phyloP scores from a whole-genome alignment of 805 yeast species.

The Yarrowia yakushimensis region DNA sequence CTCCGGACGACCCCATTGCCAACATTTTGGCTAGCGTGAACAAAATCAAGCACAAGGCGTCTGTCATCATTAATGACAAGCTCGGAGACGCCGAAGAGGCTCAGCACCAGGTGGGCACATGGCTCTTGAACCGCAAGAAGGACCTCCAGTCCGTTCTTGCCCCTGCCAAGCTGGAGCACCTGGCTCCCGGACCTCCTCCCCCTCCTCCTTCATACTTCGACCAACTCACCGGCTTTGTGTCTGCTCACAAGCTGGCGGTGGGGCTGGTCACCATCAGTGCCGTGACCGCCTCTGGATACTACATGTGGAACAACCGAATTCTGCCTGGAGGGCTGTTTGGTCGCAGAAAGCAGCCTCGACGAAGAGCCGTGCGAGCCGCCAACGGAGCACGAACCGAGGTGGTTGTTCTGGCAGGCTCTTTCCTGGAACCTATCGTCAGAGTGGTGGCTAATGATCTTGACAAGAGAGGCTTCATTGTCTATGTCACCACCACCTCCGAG shows the following conservation, averaged over 20 bases:
- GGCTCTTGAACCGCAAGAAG: constrained; percentile 18
- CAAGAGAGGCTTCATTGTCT: constrained; percentile 75
- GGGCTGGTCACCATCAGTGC: constrained; percentile 28
- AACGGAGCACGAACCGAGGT: constrained; percentile 77
- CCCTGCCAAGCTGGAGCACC: not conserved
- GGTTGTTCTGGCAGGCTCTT: constrained; percentile 70
- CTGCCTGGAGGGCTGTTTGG: constrained; percentile 25
- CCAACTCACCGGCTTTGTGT: constrained; percentile 31
- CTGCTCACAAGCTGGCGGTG: constrained; percentile 31
- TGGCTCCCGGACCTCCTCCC: constrained; percentile 31
- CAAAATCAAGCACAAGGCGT: constrained; percentile 21
- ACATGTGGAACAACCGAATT: constrained; percentile 25
- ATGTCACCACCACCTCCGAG: constrained; percentile 60
- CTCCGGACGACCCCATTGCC: constrained; percentile 25
- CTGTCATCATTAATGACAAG: constrained; percentile 5
- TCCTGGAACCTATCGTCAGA: constrained; percentile 67
- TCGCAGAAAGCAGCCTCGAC: constrained; percentile 30
- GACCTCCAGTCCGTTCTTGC: not conserved
- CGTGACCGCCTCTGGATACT: constrained; percentile 31
- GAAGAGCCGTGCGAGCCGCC: constrained; percentile 59
- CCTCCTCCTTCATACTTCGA: constrained; percentile 32
- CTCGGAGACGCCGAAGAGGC: constrained; percentile 15
- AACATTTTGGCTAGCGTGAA: constrained; percentile 17
- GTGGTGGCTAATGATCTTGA: constrained; percentile 71
- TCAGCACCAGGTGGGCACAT: constrained; percentile 6